Conservation (phyloP, 352 stramenopile species). For the Saprolegnia parasitica region DNA sequence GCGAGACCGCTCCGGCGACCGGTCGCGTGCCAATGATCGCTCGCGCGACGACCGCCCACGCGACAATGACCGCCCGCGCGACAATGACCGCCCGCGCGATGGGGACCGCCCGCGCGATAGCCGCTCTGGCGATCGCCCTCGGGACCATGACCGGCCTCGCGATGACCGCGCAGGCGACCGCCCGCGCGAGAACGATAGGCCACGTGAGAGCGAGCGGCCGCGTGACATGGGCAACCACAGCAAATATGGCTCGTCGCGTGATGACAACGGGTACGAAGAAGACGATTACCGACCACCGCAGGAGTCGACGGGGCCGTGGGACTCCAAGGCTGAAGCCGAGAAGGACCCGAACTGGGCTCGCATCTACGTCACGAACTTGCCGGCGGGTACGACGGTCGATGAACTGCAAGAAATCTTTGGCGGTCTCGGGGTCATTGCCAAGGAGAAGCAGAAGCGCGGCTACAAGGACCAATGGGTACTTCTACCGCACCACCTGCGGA, state of each 20-base stretch:
- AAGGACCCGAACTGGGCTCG: constrained; percentile 75
- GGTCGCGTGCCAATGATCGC: constrained; percentile 69
- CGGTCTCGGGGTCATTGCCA: constrained; percentile 69
- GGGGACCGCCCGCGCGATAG: constrained; percentile 19
- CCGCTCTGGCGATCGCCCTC: constrained; percentile 11
- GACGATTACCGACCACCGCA: constrained; percentile 20
- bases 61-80: constrained; percentile 94
- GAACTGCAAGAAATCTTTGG: constrained; percentile 85
- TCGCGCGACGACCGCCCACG: constrained; percentile 88
- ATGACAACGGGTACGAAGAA: constrained; percentile 18
- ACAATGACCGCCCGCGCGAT: constrained; percentile 69
- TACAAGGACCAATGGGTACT: constrained; percentile 80
- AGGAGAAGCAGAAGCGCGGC: constrained; percentile 82
- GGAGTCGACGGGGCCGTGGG: constrained; percentile 50
- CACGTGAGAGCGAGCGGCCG: constrained; percentile 3
- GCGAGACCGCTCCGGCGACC: constrained; percentile 8
- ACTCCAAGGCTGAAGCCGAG: constrained; percentile 67
- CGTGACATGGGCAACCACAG: background rate
- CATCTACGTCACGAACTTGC: constrained; percentile 86
- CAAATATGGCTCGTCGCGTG: constrained; percentile 15
- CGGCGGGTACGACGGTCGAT: constrained; percentile 62
- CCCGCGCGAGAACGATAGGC: background rate
- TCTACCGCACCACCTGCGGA: background rate
- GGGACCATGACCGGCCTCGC: constrained; percentile 14
- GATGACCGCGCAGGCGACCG: background rate